Evolutionary conservation across 2,329 filamentous ascomycete species (phyloP), one percentile per base, ranked within the genome.

Genomic region (Venturiaceae sp.): DNA sequence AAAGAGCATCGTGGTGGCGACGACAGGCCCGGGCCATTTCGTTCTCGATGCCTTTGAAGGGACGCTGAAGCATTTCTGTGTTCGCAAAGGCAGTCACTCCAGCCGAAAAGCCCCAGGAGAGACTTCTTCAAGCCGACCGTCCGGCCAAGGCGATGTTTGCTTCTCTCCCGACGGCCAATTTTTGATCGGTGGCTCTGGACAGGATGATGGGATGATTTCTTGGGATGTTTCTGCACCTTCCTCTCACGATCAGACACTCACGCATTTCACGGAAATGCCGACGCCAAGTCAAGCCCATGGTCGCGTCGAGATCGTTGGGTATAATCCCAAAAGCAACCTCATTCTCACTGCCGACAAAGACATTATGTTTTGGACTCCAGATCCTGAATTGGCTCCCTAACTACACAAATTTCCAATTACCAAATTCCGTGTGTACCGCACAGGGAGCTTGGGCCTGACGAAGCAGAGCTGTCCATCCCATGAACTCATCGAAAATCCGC

Each of bases 1-100:
- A 19, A 95, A 95, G 68, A 83, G 83, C 61, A 74, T 99, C 53
- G 80, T 99, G 5, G 72, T 99, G 19, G 89, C 88, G 14, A 97
- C 92, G 2, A 89, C 86, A 53, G 90, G 88, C 6, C 81, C 81
- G 55, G 90, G 91, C 0, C 94, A 99, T 71, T 95, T 94, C 67
- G 76, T 99, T 2, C 77, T 99, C n/a, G 94, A 99, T 69, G 89
- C 92, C 1, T 97, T 96, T 69, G 85, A 90, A 44, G 94, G 92
- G 39, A 80, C 79, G 6, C 72, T 97, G 23, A 89, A 86, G 67
- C 86, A 88, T 9, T 91, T 88, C 69, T 78, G 92, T 59, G 71
- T 74, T 46, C 78, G 79, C 11, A 56, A 54, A 13, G 69, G 69
- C 41, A 72, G 74, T 21, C 67, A 72, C 0, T 73, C 77, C 11